Conservation (phyloP, 192 early-diverging fungal genomes). For the Mortierella claussenii region DNA sequence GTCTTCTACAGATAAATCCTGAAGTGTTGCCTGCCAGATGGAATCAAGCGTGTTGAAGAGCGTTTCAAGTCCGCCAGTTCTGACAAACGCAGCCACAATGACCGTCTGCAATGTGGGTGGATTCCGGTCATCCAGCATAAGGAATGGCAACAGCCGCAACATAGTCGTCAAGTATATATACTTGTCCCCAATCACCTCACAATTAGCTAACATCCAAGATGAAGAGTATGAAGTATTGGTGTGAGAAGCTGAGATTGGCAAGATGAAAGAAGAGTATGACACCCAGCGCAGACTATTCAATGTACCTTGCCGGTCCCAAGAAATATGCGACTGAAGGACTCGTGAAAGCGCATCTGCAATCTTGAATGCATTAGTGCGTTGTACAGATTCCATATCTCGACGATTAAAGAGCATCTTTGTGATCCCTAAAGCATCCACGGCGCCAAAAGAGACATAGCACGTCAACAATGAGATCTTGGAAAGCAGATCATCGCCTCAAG, state of each 20-base stretch:
- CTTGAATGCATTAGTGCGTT: constrained; percentile 61
- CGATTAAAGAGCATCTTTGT: constrained; percentile 69
- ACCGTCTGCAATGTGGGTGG: constrained; percentile 68
- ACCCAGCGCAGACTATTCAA: too few relatives aligned
- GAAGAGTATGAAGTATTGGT: too few relatives aligned
- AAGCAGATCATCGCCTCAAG: too few relatives aligned
- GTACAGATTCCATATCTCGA: constrained; percentile 57
- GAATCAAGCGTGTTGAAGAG: constrained; percentile 57
- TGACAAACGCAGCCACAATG: constrained; percentile 70
- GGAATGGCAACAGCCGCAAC: constrained; percentile 61
- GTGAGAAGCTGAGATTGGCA: too few relatives aligned
- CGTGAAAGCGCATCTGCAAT: constrained; percentile 66
- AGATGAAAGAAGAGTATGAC: too few relatives aligned
- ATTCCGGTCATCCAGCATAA: constrained; percentile 72
- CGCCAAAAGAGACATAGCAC: too few relatives aligned
- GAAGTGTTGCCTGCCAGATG: constrained; percentile 58
- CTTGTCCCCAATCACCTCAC: constrained; percentile 42
- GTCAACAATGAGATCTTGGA: too few relatives aligned
- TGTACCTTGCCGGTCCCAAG: constrained; percentile 55
- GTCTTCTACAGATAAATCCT: constrained; percentile 37
- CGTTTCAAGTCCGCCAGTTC: constrained; percentile 60
- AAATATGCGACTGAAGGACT: constrained; percentile 63
- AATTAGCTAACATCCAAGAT: neutral
- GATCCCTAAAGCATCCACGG: constrained; percentile 63
- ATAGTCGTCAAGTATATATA: constrained; percentile 69